These are phyloP conservation scores for Colletotrichum sp. DNA, from an alignment of 2,329 filamentous ascomycete genomes.

Conservation along the genomic window DNA sequence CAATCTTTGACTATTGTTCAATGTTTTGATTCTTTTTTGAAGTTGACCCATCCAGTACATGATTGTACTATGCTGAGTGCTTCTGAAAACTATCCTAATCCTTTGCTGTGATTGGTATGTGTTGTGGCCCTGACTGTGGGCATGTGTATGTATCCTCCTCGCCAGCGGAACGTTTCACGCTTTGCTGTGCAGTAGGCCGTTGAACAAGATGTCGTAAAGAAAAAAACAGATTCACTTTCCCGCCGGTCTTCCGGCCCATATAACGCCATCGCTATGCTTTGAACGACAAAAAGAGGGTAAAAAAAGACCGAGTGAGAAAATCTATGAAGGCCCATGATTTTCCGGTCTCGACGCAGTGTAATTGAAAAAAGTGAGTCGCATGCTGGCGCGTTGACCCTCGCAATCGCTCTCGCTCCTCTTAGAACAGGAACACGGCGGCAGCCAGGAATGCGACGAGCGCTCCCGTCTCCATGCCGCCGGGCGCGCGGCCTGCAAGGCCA, in stretches of 20 bases:
- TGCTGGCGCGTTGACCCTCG: background rate
- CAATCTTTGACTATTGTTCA: background rate
- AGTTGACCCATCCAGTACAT: too few relatives aligned
- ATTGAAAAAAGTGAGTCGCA: background rate
- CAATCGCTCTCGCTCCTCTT: background rate
- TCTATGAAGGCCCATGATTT: background rate
- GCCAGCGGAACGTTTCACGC: background rate
- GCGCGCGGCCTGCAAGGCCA: slow-evolving; percentile 15
- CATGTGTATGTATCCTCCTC: background rate
- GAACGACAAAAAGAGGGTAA: background rate
- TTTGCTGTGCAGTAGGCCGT: background rate
- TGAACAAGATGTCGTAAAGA: background rate
- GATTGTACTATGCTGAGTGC: background rate
- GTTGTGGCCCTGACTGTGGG: background rate
- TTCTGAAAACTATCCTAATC: background rate
- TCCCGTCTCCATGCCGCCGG: slow-evolving; percentile 32
- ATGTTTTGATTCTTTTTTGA: background rate
- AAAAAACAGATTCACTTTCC: background rate
- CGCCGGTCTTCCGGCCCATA: background rate
- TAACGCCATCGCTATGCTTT: slow-evolving; percentile 35
- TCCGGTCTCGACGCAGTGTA: background rate
- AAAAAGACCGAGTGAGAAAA: background rate
- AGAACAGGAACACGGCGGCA: slow-evolving; percentile 44
- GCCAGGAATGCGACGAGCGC: slow-evolving; percentile 50
- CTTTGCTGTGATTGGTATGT: background rate